phyloP scores from a whole-genome alignment of 2,329 filamentous ascomycete genomes.

The Xylariales sp. region DNA sequence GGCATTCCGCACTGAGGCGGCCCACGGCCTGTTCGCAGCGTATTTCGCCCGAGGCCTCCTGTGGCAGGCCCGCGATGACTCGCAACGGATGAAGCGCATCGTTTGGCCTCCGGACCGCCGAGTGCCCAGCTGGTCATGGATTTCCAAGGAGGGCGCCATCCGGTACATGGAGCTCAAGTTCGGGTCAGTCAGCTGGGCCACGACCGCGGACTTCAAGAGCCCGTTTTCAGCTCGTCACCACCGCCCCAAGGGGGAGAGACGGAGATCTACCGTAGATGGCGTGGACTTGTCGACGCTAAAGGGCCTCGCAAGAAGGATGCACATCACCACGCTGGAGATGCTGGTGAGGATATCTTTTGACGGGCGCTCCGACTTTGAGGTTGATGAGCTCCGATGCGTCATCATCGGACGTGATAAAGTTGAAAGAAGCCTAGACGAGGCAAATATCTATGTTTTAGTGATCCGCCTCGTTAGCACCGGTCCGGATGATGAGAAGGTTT shows the following conservation, averaged over 20 bases:
- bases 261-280: background rate
- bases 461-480: too few relatives aligned
- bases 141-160: conserved; percentile 1
- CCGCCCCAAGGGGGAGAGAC: too few relatives aligned
- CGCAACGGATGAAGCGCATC: background rate
- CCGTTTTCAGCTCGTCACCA: background rate
- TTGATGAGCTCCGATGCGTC: background rate
- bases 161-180: background rate
- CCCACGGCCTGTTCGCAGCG: conserved; percentile 9
- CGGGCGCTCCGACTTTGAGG: background rate
- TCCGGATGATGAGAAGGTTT: too few relatives aligned
- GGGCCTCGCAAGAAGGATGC: background rate
- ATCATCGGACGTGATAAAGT: background rate
- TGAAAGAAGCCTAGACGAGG: background rate
- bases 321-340: background rate
- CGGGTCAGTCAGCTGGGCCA: background rate
- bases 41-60: background rate
- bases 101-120: background rate
- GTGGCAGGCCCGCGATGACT: background rate
- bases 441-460: background rate
- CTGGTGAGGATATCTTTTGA: background rate
- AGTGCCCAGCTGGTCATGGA: conserved; percentile 6
- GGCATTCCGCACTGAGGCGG: conserved; percentile 9
- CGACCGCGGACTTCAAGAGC: background rate
- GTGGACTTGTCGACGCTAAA: too few relatives aligned